Evolutionary conservation across 768 basidiomycete genomes (phyloP), one percentile per base, ranked within the genome.

Genomic region (Holtermanniella nyarrowii): DNA sequence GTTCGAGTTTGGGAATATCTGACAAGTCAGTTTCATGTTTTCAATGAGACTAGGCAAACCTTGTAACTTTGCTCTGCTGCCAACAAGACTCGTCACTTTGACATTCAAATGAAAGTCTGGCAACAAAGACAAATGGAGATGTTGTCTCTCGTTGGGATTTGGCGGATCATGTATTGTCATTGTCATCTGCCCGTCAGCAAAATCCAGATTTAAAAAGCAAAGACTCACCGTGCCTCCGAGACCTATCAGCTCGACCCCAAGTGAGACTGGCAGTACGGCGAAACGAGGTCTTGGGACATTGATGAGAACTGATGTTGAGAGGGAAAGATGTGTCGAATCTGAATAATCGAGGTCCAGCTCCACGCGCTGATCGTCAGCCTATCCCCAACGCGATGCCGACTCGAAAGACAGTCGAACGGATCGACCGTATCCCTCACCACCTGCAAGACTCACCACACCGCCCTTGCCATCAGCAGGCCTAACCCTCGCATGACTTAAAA

Each of bases 1-100:
- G 91, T 60, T 97, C 91, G 14, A 97, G 76, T 71, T 99, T 99
- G 22, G 95, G 93, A 1, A 99, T 86, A 64, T 99, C 90, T 54
- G 44, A 18, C 3, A 14, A 41, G 12, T 31, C 44, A 45, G 43
- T 27, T 41, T 37, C 11, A 40, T 24, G 26, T 41, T 12, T 18
- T 16, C 11, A 37, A 20, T 7, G 18, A n/a, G 16, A 31, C 3
- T 16, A 23, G n/a, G 10, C 63, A 13, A 16, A 68, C 69, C 69
- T 57, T 88, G 89, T 1, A 99, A 78, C 73, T 96, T 95, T n/a
- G 95, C 91, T 42, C 93, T 82, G 58, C 87, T 90, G 18, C 95
- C 95, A 76, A 97, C 83, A 3, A 96, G 78, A 23, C 90, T 96
- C 5, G 83, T 88, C 11, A 88, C 90, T 46, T 83, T 81, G 41